These are phyloP conservation scores for Metarhizium album DNA, from an alignment of 2,329 filamentous ascomycete genomes.

Conservation along the genomic window DNA sequence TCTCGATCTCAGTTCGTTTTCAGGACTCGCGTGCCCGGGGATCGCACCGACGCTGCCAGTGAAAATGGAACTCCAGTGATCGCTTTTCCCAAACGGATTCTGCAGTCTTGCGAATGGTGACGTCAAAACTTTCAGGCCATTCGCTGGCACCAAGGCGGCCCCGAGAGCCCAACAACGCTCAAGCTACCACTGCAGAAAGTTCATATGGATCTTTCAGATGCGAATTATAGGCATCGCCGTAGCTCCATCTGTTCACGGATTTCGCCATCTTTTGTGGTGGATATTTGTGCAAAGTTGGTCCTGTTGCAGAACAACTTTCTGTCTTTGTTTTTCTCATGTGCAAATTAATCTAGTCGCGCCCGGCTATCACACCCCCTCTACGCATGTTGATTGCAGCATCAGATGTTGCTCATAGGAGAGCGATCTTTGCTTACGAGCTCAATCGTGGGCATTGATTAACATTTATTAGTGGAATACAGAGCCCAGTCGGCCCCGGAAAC, in stretches of 20 bases:
- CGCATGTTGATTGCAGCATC: too few species aligned
- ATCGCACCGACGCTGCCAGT: neutral
- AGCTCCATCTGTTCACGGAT: neutral
- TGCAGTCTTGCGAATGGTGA: neutral
- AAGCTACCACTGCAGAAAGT: neutral
- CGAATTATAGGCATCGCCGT: neutral
- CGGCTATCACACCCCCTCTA: too few species aligned
- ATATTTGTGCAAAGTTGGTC: neutral
- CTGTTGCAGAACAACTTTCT: neutral
- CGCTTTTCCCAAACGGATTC: neutral
- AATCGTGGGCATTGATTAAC: neutral
- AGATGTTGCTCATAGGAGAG: too few species aligned
- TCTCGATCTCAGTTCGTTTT: slow-evolving; percentile 17
- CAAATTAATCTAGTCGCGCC: too few species aligned
- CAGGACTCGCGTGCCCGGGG: neutral
- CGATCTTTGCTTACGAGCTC: too few species aligned
- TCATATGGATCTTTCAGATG: neutral
- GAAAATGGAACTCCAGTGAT: slow-evolving; percentile 2
- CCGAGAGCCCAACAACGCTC: neutral
- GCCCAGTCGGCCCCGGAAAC: neutral
- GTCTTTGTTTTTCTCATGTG: too few species aligned
- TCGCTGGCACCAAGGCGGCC: neutral
- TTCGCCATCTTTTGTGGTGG: neutral
- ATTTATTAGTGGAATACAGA: neutral
- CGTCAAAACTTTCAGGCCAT: neutral